Evolutionary conservation across 106 monocot species (phyloP), one percentile per base, ranked within the genome.

Genomic region (Allium fistulosum): DNA sequence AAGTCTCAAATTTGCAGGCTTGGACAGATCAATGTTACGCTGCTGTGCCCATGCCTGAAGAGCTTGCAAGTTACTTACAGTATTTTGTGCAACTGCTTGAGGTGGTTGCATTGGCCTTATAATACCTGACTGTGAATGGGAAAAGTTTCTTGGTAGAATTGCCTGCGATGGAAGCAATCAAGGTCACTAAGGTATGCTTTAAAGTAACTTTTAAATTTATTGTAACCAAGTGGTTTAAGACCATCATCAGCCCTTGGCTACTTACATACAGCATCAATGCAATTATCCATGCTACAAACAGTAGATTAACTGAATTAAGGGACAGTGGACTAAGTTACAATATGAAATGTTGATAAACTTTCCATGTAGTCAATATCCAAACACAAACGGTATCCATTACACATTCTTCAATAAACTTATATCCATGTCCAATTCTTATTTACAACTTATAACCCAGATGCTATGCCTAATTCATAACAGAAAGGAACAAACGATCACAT

Each of bases 1-100:
- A 52, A 93, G 60, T 68, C 76, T 93, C 37, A 78, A 72, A 78
- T 81, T 93, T 7, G 80, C 79, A 63, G 99, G 90, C 72, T 75
- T 59, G 45, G 99, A 90, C 45, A 99, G 75, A 56, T 93, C 99
- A 37, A 99, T 72, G 49, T 90, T 93, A 68, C 75, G 71, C 69
- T 90, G 86, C 67, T 73, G 76, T 11, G 99, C 99, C 99, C 99
- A 99, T 52, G 74, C 82, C 53, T 93, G 87, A 69, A 95, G 62
- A 10, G 83, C 83, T 72, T 87, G 82, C 51, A 87, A 74, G 63
- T 93, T 87, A 61, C 63, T 84, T 58, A 80, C 64, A 71, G 75
- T 17, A 74, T 78, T 82, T 61, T 75, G 57, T 52, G 78, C 52
- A 58, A 46, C 74, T 51, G 69, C 48, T 68, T 78, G 85, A 26